Percentiles rank a stretch among this genome's conserved stretches.
Conservation (phyloP, 2,329 filamentous ascomycete genomes). For the Colletotrichum musae region DNA sequence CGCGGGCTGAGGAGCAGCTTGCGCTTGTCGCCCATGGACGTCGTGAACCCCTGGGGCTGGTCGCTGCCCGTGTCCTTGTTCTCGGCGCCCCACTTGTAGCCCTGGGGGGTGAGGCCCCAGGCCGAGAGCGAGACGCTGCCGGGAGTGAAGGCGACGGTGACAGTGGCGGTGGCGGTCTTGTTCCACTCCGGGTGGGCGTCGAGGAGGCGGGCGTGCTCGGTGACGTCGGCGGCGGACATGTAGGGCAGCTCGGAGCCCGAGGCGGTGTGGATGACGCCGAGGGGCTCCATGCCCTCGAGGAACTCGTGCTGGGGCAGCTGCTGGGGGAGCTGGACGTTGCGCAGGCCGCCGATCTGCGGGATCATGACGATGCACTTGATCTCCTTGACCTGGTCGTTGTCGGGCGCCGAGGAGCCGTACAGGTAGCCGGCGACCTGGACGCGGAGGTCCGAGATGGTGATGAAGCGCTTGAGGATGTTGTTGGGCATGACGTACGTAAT, state of each 20-base stretch:
- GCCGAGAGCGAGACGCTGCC: constrained; percentile 95
- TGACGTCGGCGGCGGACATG: constrained; percentile 96
- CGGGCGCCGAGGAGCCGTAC: constrained; percentile 91
- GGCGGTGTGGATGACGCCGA: constrained; percentile 95
- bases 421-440: constrained; percentile 97
- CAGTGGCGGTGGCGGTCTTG: constrained; percentile 89
- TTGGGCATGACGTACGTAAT: constrained; percentile 99
- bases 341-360: constrained; percentile 93
- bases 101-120: constrained; percentile 91
- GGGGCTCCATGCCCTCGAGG: constrained; percentile 86
- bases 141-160: constrained; percentile 96
- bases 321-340: constrained; percentile 91
- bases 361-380: constrained; percentile 97
- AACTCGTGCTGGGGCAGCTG: constrained; percentile 94
- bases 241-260: constrained; percentile 96
- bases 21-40: constrained; percentile 93
- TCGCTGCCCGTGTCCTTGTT: constrained; percentile 95
- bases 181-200: constrained; percentile 84
- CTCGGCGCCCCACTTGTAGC: constrained; percentile 97
- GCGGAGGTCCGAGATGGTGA: constrained; percentile 94
- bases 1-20: constrained; percentile 94
- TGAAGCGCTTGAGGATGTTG: constrained; percentile 98
- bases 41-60: constrained; percentile 93
- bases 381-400: constrained; percentile 98
- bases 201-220: constrained; percentile 91